A percentile compares a stretch with the other conserved stretches of the same genome.
phyloP scores from a whole-genome alignment of 2,329 filamentous ascomycete species.

The Ploettnerulaceae sp. region DNA sequence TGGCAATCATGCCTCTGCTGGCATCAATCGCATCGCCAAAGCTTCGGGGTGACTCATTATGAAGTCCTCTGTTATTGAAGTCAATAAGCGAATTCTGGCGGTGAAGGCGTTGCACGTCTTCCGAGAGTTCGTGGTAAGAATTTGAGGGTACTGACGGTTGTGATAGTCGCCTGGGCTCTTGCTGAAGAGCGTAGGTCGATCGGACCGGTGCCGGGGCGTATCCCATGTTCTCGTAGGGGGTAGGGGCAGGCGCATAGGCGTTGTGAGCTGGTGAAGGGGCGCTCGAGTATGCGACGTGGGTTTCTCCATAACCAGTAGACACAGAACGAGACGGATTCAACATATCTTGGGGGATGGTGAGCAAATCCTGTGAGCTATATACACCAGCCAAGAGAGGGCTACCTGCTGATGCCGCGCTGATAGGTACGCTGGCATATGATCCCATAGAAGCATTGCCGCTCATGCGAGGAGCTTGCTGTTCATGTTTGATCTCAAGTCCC shows the following conservation, averaged over 20 bases:
- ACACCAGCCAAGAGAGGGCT: slow-evolving; percentile 54
- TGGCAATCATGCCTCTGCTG: slow-evolving; percentile 87
- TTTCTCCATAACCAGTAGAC: slow-evolving; percentile 58
- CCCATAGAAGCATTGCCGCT: slow-evolving; percentile 57
- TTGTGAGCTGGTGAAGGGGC: slow-evolving; percentile 47
- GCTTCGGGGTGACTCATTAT: slow-evolving; percentile 55
- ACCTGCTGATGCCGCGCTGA: slow-evolving; percentile 70
- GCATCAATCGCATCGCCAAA: slow-evolving; percentile 90
- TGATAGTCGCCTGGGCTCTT: slow-evolving; percentile 65
- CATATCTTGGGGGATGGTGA: slow-evolving; percentile 70
- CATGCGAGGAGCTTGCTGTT: slow-evolving; percentile 53
- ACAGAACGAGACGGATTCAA: slow-evolving; percentile 56
- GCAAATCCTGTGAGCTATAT: slow-evolving; percentile 61
- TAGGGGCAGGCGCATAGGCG: slow-evolving; percentile 39
- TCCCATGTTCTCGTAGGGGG: slow-evolving; percentile 70
- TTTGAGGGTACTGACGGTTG: slow-evolving; percentile 71
- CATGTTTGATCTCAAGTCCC: slow-evolving; percentile 47
- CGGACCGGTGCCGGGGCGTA: slow-evolving; percentile 64
- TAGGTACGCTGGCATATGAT: slow-evolving; percentile 66
- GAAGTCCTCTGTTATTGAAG: slow-evolving; percentile 53
- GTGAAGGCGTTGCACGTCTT: slow-evolving; percentile 34
- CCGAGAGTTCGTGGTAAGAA: slow-evolving; percentile 38
- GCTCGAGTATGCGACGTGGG: slow-evolving; percentile 60
- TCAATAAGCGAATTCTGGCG: slow-evolving; percentile 62
- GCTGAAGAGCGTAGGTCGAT: slow-evolving; percentile 51